A percentile compares a stretch with the other conserved stretches of the same genome.
Evolutionary conservation across 768 basidiomycete genomes (phyloP).

Genomic region (Hygrocybe coccinea): DNA sequence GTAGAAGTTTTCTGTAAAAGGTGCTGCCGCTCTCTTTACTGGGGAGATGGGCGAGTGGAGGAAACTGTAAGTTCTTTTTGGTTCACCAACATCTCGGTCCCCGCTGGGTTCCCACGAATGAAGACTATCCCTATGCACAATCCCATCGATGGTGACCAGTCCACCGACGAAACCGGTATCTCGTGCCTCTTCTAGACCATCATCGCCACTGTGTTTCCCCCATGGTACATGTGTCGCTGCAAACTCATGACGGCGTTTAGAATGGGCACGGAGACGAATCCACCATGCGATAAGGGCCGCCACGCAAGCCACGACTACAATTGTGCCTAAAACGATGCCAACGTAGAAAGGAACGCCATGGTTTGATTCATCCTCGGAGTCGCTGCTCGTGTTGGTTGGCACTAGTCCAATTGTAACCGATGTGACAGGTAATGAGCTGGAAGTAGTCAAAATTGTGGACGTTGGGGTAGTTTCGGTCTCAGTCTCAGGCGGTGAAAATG

Average conservation of each 20-base stretch:
- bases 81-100: slow-evolving; percentile 42
- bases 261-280: slow-evolving; percentile 38
- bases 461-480: slow-evolving; percentile 9
- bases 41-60: slow-evolving; percentile 15
- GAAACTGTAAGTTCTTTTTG: slow-evolving; percentile 31
- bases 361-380: slow-evolving; percentile 1
- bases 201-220: slow-evolving; percentile 25
- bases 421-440: slow-evolving; percentile 3
- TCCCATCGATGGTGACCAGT: slow-evolving; percentile 19
- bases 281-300: slow-evolving; percentile 47
- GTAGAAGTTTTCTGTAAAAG: slow-evolving; percentile 11
- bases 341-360: slow-evolving; percentile 45
- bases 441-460: slow-evolving; percentile 9
- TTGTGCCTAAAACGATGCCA: slow-evolving; percentile 44
- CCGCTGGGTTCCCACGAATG: slow-evolving; percentile 35
- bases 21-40: slow-evolving; percentile 17
- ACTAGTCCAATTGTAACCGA: slow-evolving; percentile 7
- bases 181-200: slow-evolving; percentile 20
- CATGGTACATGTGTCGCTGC: slow-evolving; percentile 35
- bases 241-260: slow-evolving; percentile 31
- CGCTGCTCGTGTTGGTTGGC: slow-evolving; percentile 3
- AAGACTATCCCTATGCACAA: slow-evolving; percentile 24
- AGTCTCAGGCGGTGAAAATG: slow-evolving; percentile 9
- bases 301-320: slow-evolving; percentile 43
- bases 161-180: slow-evolving; percentile 19